Percentiles rank a stretch among this genome's conserved stretches.
phyloP scores from a whole-genome alignment of 352 stramenopile species.

The Salisapilia sapeloensis region DNA sequence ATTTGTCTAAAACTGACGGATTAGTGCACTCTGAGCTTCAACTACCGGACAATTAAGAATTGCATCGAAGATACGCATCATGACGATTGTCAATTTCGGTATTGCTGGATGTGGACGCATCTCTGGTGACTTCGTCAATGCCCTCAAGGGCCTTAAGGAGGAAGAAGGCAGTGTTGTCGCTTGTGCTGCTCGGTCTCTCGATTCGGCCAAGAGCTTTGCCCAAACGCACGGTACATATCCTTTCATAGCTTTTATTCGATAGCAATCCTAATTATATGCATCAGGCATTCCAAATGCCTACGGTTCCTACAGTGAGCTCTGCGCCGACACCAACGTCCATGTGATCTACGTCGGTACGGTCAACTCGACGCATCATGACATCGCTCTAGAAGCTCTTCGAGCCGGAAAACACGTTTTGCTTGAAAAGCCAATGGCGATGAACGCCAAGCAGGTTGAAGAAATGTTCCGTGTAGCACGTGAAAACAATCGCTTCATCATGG shows the following conservation, averaged over 20 bases:
- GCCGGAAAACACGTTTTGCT: constrained; percentile 85
- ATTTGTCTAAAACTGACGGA: no score
- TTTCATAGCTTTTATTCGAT: constrained; percentile 1
- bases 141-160: constrained; percentile 11
- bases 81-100: no score
- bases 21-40: no score
- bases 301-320: constrained; percentile 76
- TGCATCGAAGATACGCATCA: no score
- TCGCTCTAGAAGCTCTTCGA: constrained; percentile 54
- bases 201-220: constrained; percentile 25
- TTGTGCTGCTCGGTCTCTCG: constrained; percentile 29
- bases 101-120: constrained; percentile 61
- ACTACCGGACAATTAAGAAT: no score
- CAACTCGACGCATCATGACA: constrained; percentile 67
- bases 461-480: constrained; percentile 37
- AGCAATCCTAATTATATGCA: constrained; percentile 1
- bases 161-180: constrained; percentile 11
- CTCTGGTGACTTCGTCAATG: constrained; percentile 32
- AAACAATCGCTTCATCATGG: constrained; percentile 67
- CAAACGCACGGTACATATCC: constrained; percentile 9
- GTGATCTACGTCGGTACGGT: constrained; percentile 89
- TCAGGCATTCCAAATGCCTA: constrained; percentile 38
- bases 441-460: constrained; percentile 48
- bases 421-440: constrained; percentile 88
- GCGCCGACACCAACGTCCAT: constrained; percentile 61